phyloP scores from a whole-genome alignment of 768 basidiomycete genomes.

The Boletales sp. region DNA sequence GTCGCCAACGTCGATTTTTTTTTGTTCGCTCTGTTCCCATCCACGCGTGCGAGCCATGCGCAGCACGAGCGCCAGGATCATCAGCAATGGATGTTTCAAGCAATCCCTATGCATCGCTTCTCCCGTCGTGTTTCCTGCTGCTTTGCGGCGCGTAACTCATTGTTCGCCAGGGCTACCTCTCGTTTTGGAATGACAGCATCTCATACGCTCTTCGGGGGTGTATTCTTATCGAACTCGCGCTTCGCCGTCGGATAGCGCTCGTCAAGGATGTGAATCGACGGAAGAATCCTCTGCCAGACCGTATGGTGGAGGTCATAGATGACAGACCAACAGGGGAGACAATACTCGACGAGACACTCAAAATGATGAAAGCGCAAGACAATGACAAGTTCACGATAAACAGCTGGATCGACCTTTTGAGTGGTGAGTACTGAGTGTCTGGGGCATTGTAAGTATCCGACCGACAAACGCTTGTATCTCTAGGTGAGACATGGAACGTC shows the following conservation, averaged over 20 bases:
- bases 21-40: constrained; percentile 1
- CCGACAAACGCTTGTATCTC: not conserved
- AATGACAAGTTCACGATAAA: constrained; percentile 59
- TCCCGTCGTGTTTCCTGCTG: constrained; percentile 18
- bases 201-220: constrained; percentile 98
- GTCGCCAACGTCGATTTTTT: constrained; percentile 16
- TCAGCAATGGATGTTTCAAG: not conserved
- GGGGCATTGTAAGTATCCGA: not conserved
- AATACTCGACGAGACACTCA: constrained; percentile 90
- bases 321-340: constrained; percentile 94
- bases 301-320: constrained; percentile 88
- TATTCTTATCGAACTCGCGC: constrained; percentile 93
- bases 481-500: constrained; percentile 99
- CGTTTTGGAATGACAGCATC: constrained; percentile 99
- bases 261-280: constrained; percentile 77
- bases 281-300: constrained; percentile 71
- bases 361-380: constrained; percentile 88
- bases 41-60: constrained; percentile 8
- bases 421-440: constrained; percentile 55
- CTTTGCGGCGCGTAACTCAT: constrained; percentile 9
- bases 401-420: constrained; percentile 92
- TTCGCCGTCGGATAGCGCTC: constrained; percentile 91
- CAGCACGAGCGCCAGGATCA: constrained; percentile 13
- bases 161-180: constrained; percentile 73
- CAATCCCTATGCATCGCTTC: constrained; percentile 1